Percentiles rank a stretch among this genome's conserved stretches.
Conservation (phyloP, 2,329 filamentous ascomycete species). For the Orbilia javanica region DNA sequence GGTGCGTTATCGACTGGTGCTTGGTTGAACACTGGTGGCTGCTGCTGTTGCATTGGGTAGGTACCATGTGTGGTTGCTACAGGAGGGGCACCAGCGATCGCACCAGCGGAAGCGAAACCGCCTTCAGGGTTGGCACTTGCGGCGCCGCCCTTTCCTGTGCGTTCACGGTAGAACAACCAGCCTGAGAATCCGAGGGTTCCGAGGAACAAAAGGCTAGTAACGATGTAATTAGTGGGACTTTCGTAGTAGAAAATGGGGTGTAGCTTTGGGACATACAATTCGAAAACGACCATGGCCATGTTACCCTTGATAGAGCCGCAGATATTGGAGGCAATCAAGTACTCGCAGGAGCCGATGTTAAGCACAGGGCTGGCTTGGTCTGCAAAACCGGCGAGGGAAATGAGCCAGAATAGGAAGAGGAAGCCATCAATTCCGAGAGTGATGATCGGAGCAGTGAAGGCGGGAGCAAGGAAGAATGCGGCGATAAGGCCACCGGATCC, state of each 20-base stretch:
- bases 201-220: constrained; percentile 60
- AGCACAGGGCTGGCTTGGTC: constrained; percentile 36
- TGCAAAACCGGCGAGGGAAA: constrained; percentile 59
- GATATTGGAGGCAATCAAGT: constrained; percentile 7
- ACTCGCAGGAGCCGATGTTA: constrained; percentile 17
- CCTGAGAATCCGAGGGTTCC: constrained; percentile 59
- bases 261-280: constrained; percentile 48
- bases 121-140: constrained; percentile 56
- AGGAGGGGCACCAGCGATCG: constrained; percentile 44
- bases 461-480: constrained; percentile 60
- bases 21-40: constrained; percentile 4
- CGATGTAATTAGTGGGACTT: neutral
- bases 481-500: constrained; percentile 59
- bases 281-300: constrained; percentile 50
- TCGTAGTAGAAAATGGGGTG: constrained; percentile 31
- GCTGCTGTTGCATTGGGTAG: constrained; percentile 57
- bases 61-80: constrained; percentile 36
- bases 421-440: constrained; percentile 63
- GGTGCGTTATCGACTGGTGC: neutral
- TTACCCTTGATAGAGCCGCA: constrained; percentile 34
- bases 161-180: constrained; percentile 54
- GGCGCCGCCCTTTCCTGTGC: constrained; percentile 26
- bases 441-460: constrained; percentile 60
- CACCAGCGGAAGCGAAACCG: constrained; percentile 52
- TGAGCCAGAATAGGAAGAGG: constrained; percentile 63